A percentile compares a stretch with the other conserved stretches of the same genome.
These are phyloP conservation scores for Dichomitus squalens DNA, from an alignment of 1,284 basidiomycete genomes.

Conservation along the genomic window DNA sequence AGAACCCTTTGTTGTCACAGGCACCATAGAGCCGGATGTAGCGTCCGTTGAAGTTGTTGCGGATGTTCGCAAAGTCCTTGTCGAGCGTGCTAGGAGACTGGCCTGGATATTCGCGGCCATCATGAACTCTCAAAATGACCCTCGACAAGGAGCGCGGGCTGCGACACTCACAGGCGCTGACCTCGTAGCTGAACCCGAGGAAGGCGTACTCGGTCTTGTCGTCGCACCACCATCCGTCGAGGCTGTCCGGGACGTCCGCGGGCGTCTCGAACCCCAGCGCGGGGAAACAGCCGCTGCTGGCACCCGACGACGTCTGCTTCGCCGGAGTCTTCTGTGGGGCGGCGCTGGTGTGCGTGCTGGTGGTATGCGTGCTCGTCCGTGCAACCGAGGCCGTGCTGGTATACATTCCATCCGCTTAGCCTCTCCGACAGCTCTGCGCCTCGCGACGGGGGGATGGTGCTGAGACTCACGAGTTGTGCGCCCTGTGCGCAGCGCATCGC, in stretches of 20 bases:
- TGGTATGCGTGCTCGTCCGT: not conserved
- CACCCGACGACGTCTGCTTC: not conserved
- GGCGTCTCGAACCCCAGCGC: conserved; percentile 67
- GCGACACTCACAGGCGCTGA: conserved; percentile 40
- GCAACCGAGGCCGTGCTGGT: not conserved
- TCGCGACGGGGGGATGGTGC: not conserved
- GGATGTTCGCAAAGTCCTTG: conserved; percentile 65
- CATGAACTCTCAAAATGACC: not conserved
- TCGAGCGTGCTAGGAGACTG: conserved; percentile 44
- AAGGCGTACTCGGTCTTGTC: conserved; percentile 66
- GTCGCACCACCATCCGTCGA: conserved; percentile 65
- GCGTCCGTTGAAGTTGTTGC: conserved; percentile 58
- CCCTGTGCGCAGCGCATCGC: not conserved
- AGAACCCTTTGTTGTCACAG: conserved; percentile 66
- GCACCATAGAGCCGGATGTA: conserved; percentile 74
- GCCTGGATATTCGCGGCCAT: conserved; percentile 24
- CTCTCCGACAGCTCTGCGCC: not conserved
- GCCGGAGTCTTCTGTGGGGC: not conserved
- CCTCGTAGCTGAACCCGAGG: conserved; percentile 73
- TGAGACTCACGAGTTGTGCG: not conserved
- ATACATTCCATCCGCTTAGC: not conserved
- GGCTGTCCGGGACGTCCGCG: conserved; percentile 42
- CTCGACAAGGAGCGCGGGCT: not conserved
- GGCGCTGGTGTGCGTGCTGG: not conserved
- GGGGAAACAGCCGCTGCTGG: conserved; percentile 48